Conservation (phyloP, 2,329 filamentous ascomycete species). For the Aplosporella prunicola region DNA sequence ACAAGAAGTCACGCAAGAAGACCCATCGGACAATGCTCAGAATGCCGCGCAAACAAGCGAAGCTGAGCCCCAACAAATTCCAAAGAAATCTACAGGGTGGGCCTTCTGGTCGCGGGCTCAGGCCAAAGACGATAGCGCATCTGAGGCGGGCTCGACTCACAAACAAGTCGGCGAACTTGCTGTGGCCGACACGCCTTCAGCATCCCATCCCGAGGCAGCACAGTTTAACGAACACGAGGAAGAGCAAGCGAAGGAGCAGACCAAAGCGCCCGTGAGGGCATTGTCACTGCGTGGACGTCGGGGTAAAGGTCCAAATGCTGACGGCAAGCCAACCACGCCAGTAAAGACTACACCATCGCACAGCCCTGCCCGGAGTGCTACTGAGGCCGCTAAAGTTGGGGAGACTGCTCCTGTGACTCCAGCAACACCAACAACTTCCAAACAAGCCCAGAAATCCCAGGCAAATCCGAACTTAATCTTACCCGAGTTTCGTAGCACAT, state of each 20-base stretch:
- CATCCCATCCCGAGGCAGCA: constrained; percentile 41
- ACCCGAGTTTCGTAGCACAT: constrained; percentile 61
- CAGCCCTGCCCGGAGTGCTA: constrained; percentile 16
- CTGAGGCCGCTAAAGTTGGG: constrained; percentile 15
- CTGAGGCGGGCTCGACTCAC: constrained; percentile 47
- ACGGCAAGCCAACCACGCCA: constrained; percentile 28
- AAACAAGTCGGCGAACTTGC: constrained; percentile 45
- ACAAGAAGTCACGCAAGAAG: too few relatives aligned
- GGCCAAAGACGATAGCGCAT: constrained; percentile 41
- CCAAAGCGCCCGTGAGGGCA: too few relatives aligned
- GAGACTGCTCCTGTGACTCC: constrained; percentile 21
- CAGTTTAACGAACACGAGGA: constrained; percentile 39
- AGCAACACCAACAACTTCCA: constrained; percentile 12
- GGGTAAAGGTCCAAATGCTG: constrained; percentile 19
- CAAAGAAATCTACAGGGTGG: constrained; percentile 56
- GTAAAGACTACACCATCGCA: constrained; percentile 20
- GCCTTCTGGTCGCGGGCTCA: constrained; percentile 67
- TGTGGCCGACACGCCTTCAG: constrained; percentile 42
- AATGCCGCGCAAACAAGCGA: background rate
- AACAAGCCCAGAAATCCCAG: constrained; percentile 19
- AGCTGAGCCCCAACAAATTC: constrained; percentile 11
- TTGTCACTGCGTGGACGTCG: constrained; percentile 15
- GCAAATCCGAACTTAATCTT: constrained; percentile 54
- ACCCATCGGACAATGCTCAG: too few relatives aligned
- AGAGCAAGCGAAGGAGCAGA: constrained; percentile 15